Evolutionary conservation across 2,329 filamentous ascomycete genomes (phyloP), one percentile per base, ranked within the genome.

Genomic region (Fusarium irregulare): DNA sequence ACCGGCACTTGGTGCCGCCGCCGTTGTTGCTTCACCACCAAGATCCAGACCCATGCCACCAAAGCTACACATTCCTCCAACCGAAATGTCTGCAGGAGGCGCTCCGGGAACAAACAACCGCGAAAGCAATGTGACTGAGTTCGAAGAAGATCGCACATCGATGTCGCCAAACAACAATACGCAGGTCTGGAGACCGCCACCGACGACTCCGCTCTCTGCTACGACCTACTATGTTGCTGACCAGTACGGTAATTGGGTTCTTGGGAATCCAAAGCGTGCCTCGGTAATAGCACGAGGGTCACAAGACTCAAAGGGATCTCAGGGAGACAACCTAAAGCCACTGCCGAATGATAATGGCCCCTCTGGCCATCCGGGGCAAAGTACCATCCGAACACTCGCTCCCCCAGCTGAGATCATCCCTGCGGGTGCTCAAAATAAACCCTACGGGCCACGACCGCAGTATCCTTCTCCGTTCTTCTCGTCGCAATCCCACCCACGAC

Each of bases 191-290:
- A 79, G 83, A 14, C 85, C 84, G 8, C 84, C 85, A 0, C 80
- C 82, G 4, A 78, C 79, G 4, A 83, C 81, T 21, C 82, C 84
- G 2, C 77, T 80, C 42, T 83, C 84, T 4, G 82, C 83, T 1
- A 80, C 81, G 4, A 81, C 83, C 1, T 81, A 82, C 46, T 88
- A 86, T 68, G 80, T 87, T 48, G 82, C 85, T 34, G 85, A 88
- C 72, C 83, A 81, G 73, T 80, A 80, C 68, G 84, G 85, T 2
- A 87, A 88, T 72, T 88, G 86, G 86, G 80, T 86, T 18, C 78
- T 87, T 10, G 80, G 81, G 37, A 83, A 82, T 62, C 68, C 78
- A 7, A 77, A 77, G 45, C 76, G 76, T 37, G 70, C 73, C 20
- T 69, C 71, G 37, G 66, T 73, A 50, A 61, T 76, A 46, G 76